These are phyloP conservation scores for Brettanomyces nanus DNA, from an alignment of 805 yeast species.

Conservation along the genomic window DNA sequence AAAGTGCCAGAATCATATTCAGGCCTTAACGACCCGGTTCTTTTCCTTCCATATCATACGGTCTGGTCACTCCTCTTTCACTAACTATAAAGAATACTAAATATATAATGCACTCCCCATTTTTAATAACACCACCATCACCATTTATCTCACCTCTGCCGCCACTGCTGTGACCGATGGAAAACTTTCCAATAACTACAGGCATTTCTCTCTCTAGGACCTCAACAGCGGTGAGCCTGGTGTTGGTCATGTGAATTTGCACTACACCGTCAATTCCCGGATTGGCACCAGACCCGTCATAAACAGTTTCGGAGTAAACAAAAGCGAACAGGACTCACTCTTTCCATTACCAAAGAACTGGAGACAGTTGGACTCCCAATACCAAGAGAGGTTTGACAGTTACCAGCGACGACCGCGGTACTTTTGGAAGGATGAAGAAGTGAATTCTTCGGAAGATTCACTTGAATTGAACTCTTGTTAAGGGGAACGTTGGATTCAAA, in stretches of 20 bases:
- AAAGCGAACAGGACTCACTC: no score
- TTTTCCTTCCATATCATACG: slow-evolving; percentile 50
- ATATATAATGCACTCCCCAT: slow-evolving; percentile 35
- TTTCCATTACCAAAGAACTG: no score
- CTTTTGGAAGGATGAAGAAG: slow-evolving; percentile 31
- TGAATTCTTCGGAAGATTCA: slow-evolving; percentile 24
- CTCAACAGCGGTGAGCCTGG: slow-evolving; percentile 46
- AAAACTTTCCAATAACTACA: slow-evolving; percentile 35
- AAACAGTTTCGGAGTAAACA: slow-evolving; percentile 44
- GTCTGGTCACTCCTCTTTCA: slow-evolving; percentile 45
- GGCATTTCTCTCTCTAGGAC: slow-evolving; percentile 45
- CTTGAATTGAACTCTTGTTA: slow-evolving; percentile 43
- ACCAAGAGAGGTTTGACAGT: slow-evolving; percentile 48
- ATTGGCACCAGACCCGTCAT: slow-evolving; percentile 47
- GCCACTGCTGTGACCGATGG: slow-evolving; percentile 35
- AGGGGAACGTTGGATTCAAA: slow-evolving; percentile 45
- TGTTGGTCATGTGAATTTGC: slow-evolving; percentile 47
- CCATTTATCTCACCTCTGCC: slow-evolving; percentile 39
- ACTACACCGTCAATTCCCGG: slow-evolving; percentile 39
- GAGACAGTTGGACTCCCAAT: no score
- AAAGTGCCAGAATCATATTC: slow-evolving; percentile 14
- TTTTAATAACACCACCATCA: slow-evolving; percentile 43
- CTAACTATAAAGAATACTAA: slow-evolving; percentile 37
- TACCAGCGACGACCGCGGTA: slow-evolving; percentile 43
- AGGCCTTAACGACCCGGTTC: slow-evolving; percentile 39